Evolutionary conservation across 176 grass and related monocot genomes (phyloP), one percentile per base, ranked within the genome.

Genomic region (Themeda triandra): DNA sequence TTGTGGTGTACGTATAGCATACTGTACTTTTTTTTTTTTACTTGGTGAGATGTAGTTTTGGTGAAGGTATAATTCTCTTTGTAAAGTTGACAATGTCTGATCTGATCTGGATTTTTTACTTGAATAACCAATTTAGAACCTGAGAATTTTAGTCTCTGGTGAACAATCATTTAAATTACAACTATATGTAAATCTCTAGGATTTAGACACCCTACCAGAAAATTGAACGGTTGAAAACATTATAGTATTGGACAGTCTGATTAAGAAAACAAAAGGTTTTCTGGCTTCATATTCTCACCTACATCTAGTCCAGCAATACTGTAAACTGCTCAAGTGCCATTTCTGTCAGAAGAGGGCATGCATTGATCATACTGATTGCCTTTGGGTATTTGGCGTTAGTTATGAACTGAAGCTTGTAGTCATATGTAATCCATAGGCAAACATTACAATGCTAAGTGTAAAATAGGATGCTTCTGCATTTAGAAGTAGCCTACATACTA

Each of bases 301-400:
- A 36, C 30, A 29, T 66, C 25, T 32, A 48, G 73, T 36, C 31
- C 30, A 6, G 13, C 19, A 78, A 60, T 60, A 29, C 14, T 2
- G 2, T 18, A 78, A 60, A 68, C 56, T 15, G 31, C 42, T 75
- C 17, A 27, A 67, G 59, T 75, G 36, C 15, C 45, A 56, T 66
- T 73, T 80, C 15, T 42, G 19, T 84, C 23, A 48, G 4, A 59
- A 81, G 31, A 71, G 66, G 73, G 45, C 44, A 72, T 78, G 13
- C 15, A 37, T 51, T 72, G 59, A 25, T 72, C 32, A 66, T 63
- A 30, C 15, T 76, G 10, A 8, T 21, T 11, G 1, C 27, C 17
- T 78, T 87, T 31, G 21, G 32, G 13, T 33, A 13, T 78, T 78
- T 71, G 24, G 24, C 44, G 53, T 71, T 65, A 64, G 4, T 37